A percentile compares a stretch with the other conserved stretches of the same genome.
Evolutionary conservation across 163 green algal genomes (phyloP).

Genomic region (Volvox carteri): DNA sequence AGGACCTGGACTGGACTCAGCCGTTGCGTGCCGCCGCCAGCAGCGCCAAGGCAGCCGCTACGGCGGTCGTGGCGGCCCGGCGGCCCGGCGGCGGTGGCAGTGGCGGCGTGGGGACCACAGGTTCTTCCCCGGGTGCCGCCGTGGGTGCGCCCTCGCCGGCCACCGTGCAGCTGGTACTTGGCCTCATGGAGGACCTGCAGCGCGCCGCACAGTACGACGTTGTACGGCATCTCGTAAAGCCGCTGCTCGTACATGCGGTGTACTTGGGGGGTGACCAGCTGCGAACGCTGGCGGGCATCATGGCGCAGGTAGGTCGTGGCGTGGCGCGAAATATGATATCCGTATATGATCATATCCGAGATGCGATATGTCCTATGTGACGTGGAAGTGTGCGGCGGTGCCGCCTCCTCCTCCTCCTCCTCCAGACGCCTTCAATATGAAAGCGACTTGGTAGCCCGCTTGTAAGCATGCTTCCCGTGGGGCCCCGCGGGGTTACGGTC

Average conservation of each 20-base stretch:
- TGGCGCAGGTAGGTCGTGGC: conserved; percentile 39
- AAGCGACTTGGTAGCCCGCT: too few species aligned
- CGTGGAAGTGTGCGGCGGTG: too few species aligned
- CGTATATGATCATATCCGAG: too few species aligned
- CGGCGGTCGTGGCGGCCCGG: conserved; percentile 23
- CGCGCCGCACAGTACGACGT: conserved; percentile 38
- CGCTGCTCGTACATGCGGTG: conserved; percentile 30
- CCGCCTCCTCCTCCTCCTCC: too few species aligned
- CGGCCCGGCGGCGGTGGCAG: background rate
- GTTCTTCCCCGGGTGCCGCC: background rate
- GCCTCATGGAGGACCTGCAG: conserved; percentile 31
- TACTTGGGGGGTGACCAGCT: conserved; percentile 36
- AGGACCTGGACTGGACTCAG: conserved; percentile 64
- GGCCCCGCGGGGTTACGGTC: too few species aligned
- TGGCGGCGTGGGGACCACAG: too few species aligned
- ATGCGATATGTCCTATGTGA: too few species aligned
- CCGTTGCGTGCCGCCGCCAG: conserved; percentile 49
- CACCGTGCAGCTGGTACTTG: conserved; percentile 47
- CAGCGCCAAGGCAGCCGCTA: conserved; percentile 20
- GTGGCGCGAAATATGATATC: too few species aligned
- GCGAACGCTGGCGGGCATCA: conserved; percentile 13
- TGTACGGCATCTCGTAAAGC: conserved; percentile 27
- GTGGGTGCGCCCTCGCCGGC: background rate
- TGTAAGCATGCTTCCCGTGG: too few species aligned
- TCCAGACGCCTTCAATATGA: too few species aligned